phyloP scores from a whole-genome alignment of 306 rosid species.

The Senna tora region DNA sequence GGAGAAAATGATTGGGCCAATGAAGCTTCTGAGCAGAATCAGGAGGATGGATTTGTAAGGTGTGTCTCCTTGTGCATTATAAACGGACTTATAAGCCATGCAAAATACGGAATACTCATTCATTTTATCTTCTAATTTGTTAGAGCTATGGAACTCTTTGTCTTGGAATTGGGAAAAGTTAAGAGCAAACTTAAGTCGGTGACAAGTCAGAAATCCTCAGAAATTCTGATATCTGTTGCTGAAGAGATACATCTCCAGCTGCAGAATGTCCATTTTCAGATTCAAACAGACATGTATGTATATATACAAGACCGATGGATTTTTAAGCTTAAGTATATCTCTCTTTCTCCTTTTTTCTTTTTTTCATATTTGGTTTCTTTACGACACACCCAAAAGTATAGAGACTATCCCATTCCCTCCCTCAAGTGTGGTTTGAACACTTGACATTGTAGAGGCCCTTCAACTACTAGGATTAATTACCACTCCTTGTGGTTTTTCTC shows the following conservation, averaged over 20 bases:
- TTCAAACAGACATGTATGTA: slow-evolving; percentile 75
- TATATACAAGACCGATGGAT: slow-evolving; percentile 35
- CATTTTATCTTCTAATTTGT: slow-evolving; percentile 33
- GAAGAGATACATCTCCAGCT: slow-evolving; percentile 63
- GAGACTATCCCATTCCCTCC: no score
- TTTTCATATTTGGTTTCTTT: no score
- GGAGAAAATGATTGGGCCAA: slow-evolving; percentile 54
- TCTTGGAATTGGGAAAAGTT: slow-evolving; percentile 61
- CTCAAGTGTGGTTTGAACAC: no score
- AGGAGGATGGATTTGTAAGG: slow-evolving; percentile 71
- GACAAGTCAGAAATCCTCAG: slow-evolving; percentile 65
- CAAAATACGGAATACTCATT: slow-evolving; percentile 14
- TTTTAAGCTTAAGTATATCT: slow-evolving; percentile 28
- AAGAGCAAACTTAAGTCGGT: slow-evolving; percentile 69
- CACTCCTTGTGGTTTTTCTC: background rate
- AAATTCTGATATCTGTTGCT: slow-evolving; percentile 68
- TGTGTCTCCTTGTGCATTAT: slow-evolving; percentile 36
- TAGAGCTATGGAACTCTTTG: slow-evolving; percentile 76
- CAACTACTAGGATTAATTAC: no score
- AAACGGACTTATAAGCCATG: slow-evolving; percentile 20
- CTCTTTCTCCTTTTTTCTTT: no score
- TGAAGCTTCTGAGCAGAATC: slow-evolving; percentile 56
- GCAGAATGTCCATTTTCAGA: slow-evolving; percentile 75
- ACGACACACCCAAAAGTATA: no score
- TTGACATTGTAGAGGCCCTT: no score